Evolutionary conservation across 73 alveolate genomes (phyloP).

Genomic region (Paramecium sexaurelia): DNA sequence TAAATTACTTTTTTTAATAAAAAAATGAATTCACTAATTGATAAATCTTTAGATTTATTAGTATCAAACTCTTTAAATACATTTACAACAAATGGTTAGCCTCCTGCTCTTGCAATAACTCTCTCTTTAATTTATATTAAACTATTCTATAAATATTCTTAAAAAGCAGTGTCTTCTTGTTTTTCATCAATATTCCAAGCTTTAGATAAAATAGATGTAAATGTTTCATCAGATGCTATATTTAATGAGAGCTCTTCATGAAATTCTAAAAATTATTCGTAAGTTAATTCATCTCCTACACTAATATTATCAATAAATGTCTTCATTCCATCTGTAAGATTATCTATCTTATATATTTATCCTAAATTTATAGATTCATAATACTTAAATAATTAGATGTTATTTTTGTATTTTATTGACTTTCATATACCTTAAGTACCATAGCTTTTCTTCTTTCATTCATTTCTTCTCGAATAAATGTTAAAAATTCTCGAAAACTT

Average conservation of each 20-base stretch:
- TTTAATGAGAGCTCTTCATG: constrained; percentile 27
- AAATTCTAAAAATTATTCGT: constrained; percentile 13
- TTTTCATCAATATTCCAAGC: constrained; percentile 45
- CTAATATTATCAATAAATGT: constrained; percentile 13
- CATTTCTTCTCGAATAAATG: constrained; percentile 21
- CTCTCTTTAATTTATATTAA: not conserved
- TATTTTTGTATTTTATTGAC: not conserved
- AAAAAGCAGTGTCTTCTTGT: constrained; percentile 37
- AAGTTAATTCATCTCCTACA: not conserved
- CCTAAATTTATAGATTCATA: not conserved
- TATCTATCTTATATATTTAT: constrained; percentile 2
- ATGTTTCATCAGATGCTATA: constrained; percentile 23
- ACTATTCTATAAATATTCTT: constrained; percentile 10
- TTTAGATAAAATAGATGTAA: not conserved
- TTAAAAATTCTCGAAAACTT: constrained; percentile 10
- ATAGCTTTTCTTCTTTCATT: constrained; percentile 54
- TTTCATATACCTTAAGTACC: not conserved
- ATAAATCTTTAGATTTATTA: constrained; percentile 37
- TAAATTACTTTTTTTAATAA: not conserved
- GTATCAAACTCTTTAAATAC: constrained; percentile 23
- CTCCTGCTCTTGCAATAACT: not conserved
- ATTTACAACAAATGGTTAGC: not conserved
- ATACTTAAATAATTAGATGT: not conserved
- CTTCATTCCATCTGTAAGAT: not conserved
- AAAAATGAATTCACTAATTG: not conserved